These are phyloP conservation scores for Xylaria sp. DNA, from an alignment of 2,329 filamentous ascomycete genomes.

Conservation along the genomic window DNA sequence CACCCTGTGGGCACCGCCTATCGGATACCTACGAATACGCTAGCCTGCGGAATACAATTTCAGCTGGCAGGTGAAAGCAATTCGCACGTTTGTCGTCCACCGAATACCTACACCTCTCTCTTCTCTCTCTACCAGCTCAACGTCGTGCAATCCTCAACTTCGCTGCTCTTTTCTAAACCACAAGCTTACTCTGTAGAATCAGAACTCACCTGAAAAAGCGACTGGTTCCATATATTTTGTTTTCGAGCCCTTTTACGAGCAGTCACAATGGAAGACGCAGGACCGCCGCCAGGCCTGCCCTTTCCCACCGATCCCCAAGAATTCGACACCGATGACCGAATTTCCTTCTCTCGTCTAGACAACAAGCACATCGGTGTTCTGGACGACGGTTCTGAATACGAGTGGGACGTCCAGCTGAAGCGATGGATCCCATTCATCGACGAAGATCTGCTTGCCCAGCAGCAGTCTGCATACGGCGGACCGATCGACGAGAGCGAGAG, in stretches of 20 bases:
- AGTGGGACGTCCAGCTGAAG: constrained; percentile 66
- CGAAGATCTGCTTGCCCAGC: constrained; percentile 37
- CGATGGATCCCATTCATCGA: constrained; percentile 65
- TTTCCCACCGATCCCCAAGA: constrained; percentile 59
- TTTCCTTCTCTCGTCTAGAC: constrained; percentile 81
- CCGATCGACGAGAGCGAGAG: constrained; percentile 36
- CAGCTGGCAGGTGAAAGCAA: too few species aligned
- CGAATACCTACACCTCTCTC: too few species aligned
- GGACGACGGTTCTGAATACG: constrained; percentile 78
- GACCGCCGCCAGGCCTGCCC: constrained; percentile 24
- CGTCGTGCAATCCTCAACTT: too few species aligned
- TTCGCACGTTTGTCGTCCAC: too few species aligned
- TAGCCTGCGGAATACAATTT: too few species aligned
- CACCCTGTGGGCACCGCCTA: not conserved
- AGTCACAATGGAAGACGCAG: constrained; percentile 23
- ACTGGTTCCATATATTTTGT: too few species aligned
- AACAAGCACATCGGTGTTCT: constrained; percentile 79
- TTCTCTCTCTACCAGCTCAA: too few species aligned
- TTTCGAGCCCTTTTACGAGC: too few species aligned
- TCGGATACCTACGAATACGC: not conserved
- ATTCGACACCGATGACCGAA: constrained; percentile 73
- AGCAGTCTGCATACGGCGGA: constrained; percentile 35
- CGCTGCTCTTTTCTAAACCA: not conserved
- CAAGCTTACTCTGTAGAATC: not conserved
- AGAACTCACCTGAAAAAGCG: too few species aligned